These are phyloP conservation scores for Gnetum montanum DNA, from an alignment of 75 land plant genomes.

Conservation along the genomic window DNA sequence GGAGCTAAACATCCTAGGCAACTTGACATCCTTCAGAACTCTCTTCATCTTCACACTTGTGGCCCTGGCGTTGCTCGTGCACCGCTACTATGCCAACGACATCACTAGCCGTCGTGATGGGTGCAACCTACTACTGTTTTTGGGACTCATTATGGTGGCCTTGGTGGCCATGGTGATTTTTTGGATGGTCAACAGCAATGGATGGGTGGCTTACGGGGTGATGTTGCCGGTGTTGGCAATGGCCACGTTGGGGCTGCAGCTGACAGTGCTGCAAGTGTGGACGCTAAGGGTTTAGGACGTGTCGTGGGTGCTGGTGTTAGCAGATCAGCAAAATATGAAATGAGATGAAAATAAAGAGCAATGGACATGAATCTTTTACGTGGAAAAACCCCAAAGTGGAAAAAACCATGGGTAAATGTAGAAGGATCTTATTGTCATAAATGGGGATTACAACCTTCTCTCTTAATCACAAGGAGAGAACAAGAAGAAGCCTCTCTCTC, in stretches of 20 bases:
- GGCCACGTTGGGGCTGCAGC: slow-evolving; percentile 32
- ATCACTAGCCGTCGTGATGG: slow-evolving; percentile 19
- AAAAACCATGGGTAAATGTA: too few species aligned
- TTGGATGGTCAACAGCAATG: slow-evolving; percentile 51
- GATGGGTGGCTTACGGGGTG: slow-evolving; percentile 46
- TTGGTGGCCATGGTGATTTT: slow-evolving; percentile 43
- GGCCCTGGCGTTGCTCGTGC: slow-evolving; percentile 58
- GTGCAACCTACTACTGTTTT: slow-evolving; percentile 24
- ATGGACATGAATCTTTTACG: too few species aligned
- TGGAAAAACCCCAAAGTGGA: too few species aligned
- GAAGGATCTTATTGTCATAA: too few species aligned
- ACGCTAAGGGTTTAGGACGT: too few species aligned
- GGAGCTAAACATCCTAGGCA: slow-evolving; percentile 40
- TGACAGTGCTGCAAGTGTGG: slow-evolving; percentile 40
- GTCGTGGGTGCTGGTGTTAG: too few species aligned
- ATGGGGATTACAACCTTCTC: too few species aligned
- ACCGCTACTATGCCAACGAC: slow-evolving; percentile 55
- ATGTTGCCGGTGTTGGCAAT: slow-evolving; percentile 47
- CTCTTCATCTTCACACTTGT: slow-evolving; percentile 80
- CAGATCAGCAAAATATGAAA: too few species aligned
- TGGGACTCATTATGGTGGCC: slow-evolving; percentile 30
- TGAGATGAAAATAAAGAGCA: too few species aligned
- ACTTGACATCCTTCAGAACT: slow-evolving; percentile 65
- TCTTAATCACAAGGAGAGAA: too few species aligned
- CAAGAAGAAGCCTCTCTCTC: too few species aligned